A percentile compares a stretch with the other conserved stretches of the same genome.
These are phyloP conservation scores for Elasticomyces elasticus DNA, from an alignment of 495 filamentous ascomycete genomes.

Conservation along the genomic window DNA sequence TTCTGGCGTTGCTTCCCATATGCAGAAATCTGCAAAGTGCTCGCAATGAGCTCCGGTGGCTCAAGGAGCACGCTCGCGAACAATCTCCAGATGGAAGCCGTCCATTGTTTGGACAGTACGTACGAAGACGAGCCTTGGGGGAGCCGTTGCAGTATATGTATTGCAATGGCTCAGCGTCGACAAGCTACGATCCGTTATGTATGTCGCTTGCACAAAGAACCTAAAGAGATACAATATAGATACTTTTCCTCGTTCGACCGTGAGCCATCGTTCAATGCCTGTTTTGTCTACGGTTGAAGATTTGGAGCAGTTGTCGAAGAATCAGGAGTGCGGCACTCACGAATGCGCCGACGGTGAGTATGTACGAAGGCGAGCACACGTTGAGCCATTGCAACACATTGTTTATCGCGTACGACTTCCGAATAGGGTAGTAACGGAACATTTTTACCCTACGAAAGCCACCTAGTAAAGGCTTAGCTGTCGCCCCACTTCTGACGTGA, in stretches of 20 bases:
- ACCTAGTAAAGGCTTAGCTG: not conserved
- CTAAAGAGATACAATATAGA: too few relatives aligned
- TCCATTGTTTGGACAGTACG: not conserved
- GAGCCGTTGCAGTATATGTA: conserved; percentile 84
- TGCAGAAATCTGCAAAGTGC: conserved; percentile 61
- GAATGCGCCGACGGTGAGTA: too few relatives aligned
- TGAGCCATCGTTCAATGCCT: too few relatives aligned
- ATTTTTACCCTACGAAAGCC: not conserved
- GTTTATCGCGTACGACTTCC: not conserved
- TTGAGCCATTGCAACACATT: conserved; percentile 70
- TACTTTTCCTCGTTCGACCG: too few relatives aligned
- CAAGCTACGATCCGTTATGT: too few relatives aligned
- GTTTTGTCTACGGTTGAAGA: too few relatives aligned
- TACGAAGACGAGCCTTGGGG: conserved; percentile 46
- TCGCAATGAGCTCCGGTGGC: conserved; percentile 76
- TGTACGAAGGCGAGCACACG: conserved; percentile 42
- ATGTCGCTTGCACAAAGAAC: too few relatives aligned
- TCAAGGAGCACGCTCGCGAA: conserved; percentile 49
- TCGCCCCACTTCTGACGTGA: not conserved
- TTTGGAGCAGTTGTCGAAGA: too few relatives aligned
- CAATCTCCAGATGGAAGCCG: too few relatives aligned
- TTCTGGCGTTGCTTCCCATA: conserved; percentile 57
- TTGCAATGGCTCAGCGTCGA: too few relatives aligned
- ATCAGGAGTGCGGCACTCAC: too few relatives aligned
- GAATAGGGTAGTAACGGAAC: not conserved